phyloP scores from a whole-genome alignment of 139 green algal species.

The Picochlorum sp. region DNA sequence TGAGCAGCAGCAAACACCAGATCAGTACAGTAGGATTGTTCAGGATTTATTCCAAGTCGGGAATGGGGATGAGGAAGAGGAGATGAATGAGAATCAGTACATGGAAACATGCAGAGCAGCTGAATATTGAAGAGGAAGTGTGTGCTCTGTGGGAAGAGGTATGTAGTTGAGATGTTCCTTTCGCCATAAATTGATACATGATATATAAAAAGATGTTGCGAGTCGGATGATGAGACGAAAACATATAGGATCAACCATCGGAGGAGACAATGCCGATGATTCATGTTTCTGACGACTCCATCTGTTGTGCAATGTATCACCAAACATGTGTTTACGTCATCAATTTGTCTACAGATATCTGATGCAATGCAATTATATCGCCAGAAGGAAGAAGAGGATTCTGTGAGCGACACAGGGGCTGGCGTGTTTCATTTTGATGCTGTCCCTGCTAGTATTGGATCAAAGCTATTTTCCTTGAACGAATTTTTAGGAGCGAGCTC shows the following conservation, averaged over 20 bases:
- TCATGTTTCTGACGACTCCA: neutral
- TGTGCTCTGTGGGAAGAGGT: neutral
- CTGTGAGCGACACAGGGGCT: neutral
- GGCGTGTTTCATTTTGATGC: slow-evolving; percentile 2
- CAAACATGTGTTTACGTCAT: neutral
- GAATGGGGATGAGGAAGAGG: neutral
- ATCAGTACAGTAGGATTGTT: neutral
- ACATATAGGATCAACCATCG: slow-evolving; percentile 5
- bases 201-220: neutral
- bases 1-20: neutral
- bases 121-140: neutral
- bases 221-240: neutral
- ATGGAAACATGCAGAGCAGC: neutral
- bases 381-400: neutral
- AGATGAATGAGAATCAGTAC: neutral
- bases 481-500: slow-evolving; percentile 29
- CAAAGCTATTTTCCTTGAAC: slow-evolving; percentile 25
- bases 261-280: neutral
- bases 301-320: neutral
- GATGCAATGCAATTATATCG: neutral
- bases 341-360: neutral
- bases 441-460: slow-evolving; percentile 25
- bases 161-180: neutral
- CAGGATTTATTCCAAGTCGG: neutral
- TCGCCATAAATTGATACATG: neutral